Conservation (phyloP, 768 basidiomycete genomes). For the Infundibulicybe gibba region DNA sequence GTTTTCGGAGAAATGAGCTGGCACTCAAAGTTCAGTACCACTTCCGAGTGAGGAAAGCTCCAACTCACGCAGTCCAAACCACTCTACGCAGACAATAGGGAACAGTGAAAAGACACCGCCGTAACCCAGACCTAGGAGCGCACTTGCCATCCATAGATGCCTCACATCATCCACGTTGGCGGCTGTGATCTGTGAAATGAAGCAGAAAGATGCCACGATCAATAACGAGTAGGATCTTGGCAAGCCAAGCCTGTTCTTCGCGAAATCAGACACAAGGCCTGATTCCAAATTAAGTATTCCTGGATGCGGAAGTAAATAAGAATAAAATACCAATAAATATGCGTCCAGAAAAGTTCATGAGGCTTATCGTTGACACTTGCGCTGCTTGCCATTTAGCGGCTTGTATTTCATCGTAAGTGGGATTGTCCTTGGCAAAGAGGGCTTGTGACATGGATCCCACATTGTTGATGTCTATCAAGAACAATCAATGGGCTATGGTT, state of each 20-base stretch:
- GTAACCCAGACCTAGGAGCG: constrained; percentile 60
- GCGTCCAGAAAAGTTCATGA: constrained; percentile 80
- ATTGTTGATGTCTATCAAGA: constrained; percentile 66
- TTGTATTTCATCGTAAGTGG: constrained; percentile 61
- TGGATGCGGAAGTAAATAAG: background rate
- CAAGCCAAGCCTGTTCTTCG: constrained; percentile 48
- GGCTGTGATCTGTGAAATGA: constrained; percentile 67
- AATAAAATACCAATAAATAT: constrained; percentile 60
- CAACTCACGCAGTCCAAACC: constrained; percentile 81
- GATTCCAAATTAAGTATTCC: background rate
- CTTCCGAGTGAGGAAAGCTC: background rate
- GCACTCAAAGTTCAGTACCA: background rate
- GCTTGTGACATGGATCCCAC: constrained; percentile 72
- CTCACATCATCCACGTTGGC: constrained; percentile 52
- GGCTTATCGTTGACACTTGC: constrained; percentile 80
- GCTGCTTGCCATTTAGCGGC: constrained; percentile 76
- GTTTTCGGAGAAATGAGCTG: constrained; percentile 79
- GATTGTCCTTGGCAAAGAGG: constrained; percentile 56
- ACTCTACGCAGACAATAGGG: constrained; percentile 79
- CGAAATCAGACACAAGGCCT: constrained; percentile 68
- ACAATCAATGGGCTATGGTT: background rate
- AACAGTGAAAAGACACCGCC: constrained; percentile 70
- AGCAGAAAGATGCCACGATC: constrained; percentile 62
- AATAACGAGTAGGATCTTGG: constrained; percentile 72
- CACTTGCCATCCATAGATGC: constrained; percentile 60